Conservation (phyloP, 2,329 filamentous ascomycete genomes). For the Ceratocystis albifundus region DNA sequence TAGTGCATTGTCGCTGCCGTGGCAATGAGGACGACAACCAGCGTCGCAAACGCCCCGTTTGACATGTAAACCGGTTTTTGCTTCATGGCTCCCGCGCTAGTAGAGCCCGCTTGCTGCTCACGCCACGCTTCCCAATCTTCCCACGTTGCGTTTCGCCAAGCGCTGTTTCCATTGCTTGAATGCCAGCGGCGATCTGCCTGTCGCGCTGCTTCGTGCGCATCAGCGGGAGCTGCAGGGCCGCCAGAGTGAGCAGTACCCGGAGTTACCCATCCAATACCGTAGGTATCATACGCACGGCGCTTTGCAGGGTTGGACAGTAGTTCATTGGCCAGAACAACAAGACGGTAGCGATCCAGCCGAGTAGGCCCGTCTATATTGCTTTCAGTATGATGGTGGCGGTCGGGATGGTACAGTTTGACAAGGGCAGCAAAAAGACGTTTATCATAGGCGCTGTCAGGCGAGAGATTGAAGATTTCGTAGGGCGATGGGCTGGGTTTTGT, state of each 20-base stretch:
- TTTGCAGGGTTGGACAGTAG: conserved; percentile 73
- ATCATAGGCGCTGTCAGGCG: conserved; percentile 52
- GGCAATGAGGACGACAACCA: conserved; percentile 60
- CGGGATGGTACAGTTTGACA: conserved; percentile 93
- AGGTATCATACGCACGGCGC: conserved; percentile 68
- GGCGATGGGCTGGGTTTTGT: conserved; percentile 53
- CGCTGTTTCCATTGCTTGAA: conserved; percentile 32
- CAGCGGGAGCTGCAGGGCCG: conserved; percentile 39
- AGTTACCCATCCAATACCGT: conserved; percentile 65
- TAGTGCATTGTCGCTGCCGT: conserved; percentile 59
- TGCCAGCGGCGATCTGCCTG: conserved; percentile 40
- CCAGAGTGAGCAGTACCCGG: conserved; percentile 30
- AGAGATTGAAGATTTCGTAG: conserved; percentile 69
- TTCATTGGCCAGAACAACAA: conserved; percentile 77
- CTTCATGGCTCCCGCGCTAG: conserved; percentile 26
- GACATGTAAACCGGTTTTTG: conserved; percentile 56
- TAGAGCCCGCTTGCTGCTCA: conserved; percentile 29
- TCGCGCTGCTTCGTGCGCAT: conserved; percentile 35
- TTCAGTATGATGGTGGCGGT: conserved; percentile 40
- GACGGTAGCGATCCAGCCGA: conserved; percentile 77
- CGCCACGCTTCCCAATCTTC: conserved; percentile 91
- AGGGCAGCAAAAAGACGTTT: conserved; percentile 81
- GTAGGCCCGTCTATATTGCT: conserved; percentile 26
- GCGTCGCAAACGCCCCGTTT: conserved; percentile 61
- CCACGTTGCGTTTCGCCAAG: conserved; percentile 76